phyloP scores from a whole-genome alignment of 2,329 filamentous ascomycete genomes.

The Aureobasidium lini region DNA sequence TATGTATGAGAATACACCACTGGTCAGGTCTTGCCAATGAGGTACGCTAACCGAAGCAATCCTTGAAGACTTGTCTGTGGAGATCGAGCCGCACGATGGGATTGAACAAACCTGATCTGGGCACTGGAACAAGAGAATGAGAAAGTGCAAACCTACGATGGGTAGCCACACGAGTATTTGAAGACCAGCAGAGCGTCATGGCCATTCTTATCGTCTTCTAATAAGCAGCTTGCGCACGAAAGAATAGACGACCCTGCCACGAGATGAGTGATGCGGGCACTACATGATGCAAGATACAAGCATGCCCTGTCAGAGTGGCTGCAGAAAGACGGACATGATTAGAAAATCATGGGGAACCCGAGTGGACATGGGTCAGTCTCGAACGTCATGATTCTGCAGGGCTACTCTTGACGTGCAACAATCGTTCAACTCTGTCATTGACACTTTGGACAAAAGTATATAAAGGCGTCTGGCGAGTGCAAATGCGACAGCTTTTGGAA shows the following conservation, averaged over 20 bases:
- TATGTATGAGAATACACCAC: not conserved
- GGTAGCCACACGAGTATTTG: not conserved
- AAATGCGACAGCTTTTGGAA: too few species aligned
- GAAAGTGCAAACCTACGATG: not conserved
- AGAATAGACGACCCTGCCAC: not conserved
- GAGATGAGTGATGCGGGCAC: not conserved
- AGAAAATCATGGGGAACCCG: not conserved
- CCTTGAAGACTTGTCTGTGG: not conserved
- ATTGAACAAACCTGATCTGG: too few species aligned
- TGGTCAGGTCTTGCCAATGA: too few species aligned
- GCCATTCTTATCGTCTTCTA: not conserved
- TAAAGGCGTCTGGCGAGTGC: too few species aligned
- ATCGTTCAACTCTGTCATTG: not conserved
- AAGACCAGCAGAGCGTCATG: not conserved
- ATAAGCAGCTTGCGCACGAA: not conserved
- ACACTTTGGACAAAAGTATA: too few species aligned
- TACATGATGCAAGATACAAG: slow-evolving; percentile 9
- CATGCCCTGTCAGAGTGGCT: slow-evolving; percentile 4
- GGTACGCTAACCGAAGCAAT: not conserved
- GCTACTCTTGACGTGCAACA: not conserved
- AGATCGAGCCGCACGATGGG: not conserved
- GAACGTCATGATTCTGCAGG: slow-evolving; percentile 10
- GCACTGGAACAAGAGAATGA: not conserved
- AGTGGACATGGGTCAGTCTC: not conserved
- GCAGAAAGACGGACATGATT: not conserved